These are phyloP conservation scores for Geoglossum cookeanum DNA, from an alignment of 2,329 filamentous ascomycete genomes.

Conservation along the genomic window DNA sequence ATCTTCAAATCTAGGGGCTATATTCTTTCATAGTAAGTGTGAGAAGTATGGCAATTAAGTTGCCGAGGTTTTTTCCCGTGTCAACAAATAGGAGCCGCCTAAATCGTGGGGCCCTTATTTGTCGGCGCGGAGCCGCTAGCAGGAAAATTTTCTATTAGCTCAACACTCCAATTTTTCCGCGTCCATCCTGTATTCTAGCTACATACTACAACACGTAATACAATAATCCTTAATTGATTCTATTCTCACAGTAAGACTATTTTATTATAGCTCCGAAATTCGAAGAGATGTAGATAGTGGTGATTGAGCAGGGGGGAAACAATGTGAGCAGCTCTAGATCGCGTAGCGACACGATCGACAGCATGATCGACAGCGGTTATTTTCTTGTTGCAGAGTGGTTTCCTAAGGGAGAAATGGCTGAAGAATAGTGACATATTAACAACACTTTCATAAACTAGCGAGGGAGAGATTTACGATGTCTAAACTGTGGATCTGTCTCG, in stretches of 20 bases:
- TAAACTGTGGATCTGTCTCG: conserved; percentile 3
- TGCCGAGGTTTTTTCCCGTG: too few species aligned
- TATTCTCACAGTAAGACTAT: too few species aligned
- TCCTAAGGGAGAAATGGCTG: conserved; percentile 3
- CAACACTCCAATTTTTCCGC: too few species aligned
- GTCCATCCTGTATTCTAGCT: too few species aligned
- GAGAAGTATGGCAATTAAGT: too few species aligned
- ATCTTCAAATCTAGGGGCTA: conserved; percentile 4
- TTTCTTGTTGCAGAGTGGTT: conserved; percentile 5
- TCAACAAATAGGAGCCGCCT: too few species aligned
- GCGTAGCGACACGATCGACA: not conserved
- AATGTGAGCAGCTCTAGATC: not conserved
- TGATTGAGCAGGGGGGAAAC: not conserved
- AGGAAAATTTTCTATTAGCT: too few species aligned
- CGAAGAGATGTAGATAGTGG: conserved; percentile 4
- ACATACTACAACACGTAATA: too few species aligned
- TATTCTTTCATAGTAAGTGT: conserved; percentile 4
- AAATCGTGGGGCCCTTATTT: too few species aligned
- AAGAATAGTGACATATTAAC: conserved; percentile 5
- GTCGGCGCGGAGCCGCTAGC: too few species aligned
- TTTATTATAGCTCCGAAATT: conserved; percentile 4
- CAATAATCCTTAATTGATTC: too few species aligned
- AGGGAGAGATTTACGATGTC: conserved; percentile 7
- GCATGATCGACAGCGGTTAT: not conserved
- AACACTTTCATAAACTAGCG: conserved; percentile 6